A percentile compares a stretch with the other conserved stretches of the same genome.
Evolutionary conservation across 1,284 basidiomycete genomes (phyloP).

Genomic region (Cryptococcus amylolentus): DNA sequence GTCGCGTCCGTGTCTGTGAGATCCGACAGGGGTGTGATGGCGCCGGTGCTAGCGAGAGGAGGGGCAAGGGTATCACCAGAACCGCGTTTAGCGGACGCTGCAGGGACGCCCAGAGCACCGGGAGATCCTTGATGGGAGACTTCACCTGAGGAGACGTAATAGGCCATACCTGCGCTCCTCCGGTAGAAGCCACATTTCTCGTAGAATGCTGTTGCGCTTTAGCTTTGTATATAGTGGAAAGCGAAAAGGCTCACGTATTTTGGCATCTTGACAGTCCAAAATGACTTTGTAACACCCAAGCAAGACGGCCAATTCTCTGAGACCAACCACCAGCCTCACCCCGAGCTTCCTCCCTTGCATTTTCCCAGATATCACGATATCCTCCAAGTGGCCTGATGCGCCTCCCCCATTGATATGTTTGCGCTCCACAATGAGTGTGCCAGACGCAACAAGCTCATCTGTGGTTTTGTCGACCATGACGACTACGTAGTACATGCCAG

Average conservation of each 20-base stretch:
- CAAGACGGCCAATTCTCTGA: constrained; percentile 71
- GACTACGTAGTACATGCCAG: constrained; percentile 74
- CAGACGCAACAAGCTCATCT: constrained; percentile 79
- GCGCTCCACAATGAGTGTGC: constrained; percentile 80
- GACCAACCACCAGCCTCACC: constrained; percentile 73
- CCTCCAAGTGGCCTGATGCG: constrained; percentile 87
- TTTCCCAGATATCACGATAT: constrained; percentile 81
- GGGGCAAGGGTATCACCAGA: constrained; percentile 1
- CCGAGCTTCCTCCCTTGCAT: constrained; percentile 83
- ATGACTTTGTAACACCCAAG: constrained; percentile 91
- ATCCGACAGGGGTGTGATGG: neutral
- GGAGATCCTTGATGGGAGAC: neutral
- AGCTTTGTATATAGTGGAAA: constrained; percentile 37
- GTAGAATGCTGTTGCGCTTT: constrained; percentile 71
- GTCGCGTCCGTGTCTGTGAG: neutral
- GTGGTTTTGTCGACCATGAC: constrained; percentile 73
- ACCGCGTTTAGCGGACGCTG: neutral
- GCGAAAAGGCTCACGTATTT: constrained; percentile 67
- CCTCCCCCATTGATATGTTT: constrained; percentile 84
- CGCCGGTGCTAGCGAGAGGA: neutral
- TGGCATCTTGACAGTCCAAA: constrained; percentile 84
- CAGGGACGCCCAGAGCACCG: neutral
- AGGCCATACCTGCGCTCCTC: constrained; percentile 21
- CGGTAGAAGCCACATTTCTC: constrained; percentile 74
- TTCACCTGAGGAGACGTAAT: constrained; percentile 18